Conservation (phyloP, 805 yeast species). For the Kazachstania martiniae region DNA sequence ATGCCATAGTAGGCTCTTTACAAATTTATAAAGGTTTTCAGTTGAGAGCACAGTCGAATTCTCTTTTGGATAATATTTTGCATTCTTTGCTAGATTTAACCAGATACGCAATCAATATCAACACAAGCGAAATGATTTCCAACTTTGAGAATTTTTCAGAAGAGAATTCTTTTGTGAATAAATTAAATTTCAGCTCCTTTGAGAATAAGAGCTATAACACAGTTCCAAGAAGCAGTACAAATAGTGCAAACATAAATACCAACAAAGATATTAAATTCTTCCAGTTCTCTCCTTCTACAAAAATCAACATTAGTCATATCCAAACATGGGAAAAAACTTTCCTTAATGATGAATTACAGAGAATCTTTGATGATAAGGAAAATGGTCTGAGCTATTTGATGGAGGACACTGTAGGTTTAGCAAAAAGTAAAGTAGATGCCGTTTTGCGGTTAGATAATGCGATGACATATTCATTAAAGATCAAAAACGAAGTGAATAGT, state of each 20-base stretch:
- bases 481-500: constrained; percentile 68
- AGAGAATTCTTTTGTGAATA: neutral
- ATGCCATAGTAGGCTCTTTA: constrained; percentile 8
- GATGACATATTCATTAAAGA: constrained; percentile 60
- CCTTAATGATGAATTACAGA: constrained; percentile 1
- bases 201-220: neutral
- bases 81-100: constrained; percentile 41
- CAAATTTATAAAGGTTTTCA: constrained; percentile 50
- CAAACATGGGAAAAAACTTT: constrained; percentile 14
- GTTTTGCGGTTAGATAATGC: constrained; percentile 63
- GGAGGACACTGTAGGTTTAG: constrained; percentile 54
- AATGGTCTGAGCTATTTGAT: constrained; percentile 52
- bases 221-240: no score
- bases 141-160: neutral
- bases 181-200: no score
- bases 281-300: constrained; percentile 51
- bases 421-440: constrained; percentile 56
- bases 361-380: constrained; percentile 1
- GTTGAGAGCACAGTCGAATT: constrained; percentile 8
- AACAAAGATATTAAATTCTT: no score
- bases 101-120: constrained; percentile 63
- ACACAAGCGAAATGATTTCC: constrained; percentile 65
- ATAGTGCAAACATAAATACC: no score
- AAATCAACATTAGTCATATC: constrained; percentile 41
- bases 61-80: constrained; percentile 6